Base-by-base conservation (phyloP, 805 yeast genomes). In the Wickerhamiella sergipiensis region DNA sequence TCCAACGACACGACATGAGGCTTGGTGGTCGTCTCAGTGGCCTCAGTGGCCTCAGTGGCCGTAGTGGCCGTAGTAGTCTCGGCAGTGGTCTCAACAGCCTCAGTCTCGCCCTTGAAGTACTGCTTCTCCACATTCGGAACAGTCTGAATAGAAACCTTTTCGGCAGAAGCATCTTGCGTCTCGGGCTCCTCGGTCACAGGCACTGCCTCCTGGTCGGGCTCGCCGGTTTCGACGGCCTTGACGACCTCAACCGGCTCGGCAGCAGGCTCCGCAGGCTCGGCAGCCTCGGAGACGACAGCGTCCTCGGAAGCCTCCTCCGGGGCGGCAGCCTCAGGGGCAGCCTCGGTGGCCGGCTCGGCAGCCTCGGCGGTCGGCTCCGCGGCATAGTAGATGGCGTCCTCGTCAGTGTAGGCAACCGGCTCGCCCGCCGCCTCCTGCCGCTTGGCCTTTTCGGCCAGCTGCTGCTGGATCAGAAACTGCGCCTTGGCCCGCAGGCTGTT, bases 391-490 rank as follows among this genome's bases (percentile, higher is more conserved):
- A n/a, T 24, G 22, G 26, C 47, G n/a, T 44, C 38, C 22, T 24
- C 47, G 38, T 21, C 47, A 10, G 39, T 26, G 19, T 23, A 12
- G 9, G 18, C 22, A 6, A 21, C 42, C 22, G 31, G 42, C 40
- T 36, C 40, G 6, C 24, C 40, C 13, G 23, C 39, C 18, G n/a
- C 33, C 19, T 46, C 51, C 9, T n/a, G 46, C 9, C 24, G 33
- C 45, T 15, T 36, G 18, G 12, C 43, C 24, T 45, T 45, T 10
- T 46, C 43, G 31, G 38, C 40, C 7, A 48, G 49, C 31, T 52
- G 56, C 44, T 54, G 55, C 52, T 60, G 63, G 40, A 59, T 46
- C n/a, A 52, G 50, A 29, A 60, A 52, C 51, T 60, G 63, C 45
- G 57, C 48, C 9, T 50, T 48, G 8, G 59, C 59, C 19, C 63